Evolutionary conservation across 257 asterid species (phyloP), one percentile per base, ranked within the genome.

Genomic region (Fraxinus americana): DNA sequence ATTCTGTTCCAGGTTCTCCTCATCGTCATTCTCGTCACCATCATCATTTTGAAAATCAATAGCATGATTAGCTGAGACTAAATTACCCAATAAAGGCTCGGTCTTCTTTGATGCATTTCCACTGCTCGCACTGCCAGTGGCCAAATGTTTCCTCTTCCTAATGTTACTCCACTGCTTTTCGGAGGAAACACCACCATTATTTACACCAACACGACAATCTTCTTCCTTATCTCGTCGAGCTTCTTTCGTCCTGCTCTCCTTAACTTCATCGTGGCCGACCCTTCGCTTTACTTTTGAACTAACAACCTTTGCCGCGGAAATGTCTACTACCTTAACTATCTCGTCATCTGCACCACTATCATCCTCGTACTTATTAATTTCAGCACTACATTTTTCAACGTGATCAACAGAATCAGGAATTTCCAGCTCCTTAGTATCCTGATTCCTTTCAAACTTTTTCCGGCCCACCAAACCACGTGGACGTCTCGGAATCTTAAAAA

Each of bases 1-100:
- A 79, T 94, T 96, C 80, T 85, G 89, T 86, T 96, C 98, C 17
- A 96, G 98, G 78, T 94, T 94, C 88, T 91, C 99, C 88, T 92
- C 98, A 80, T 95, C 99, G 34, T 92, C 98, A 78, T 95, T 98
- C 48, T 96, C 96, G 14, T 93, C 98, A 2, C 91, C 98, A 1
- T 91, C 99, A 12, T 93, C 98, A 71, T 89, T 94, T 72, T 86
- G 87, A 76, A 86, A 77, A 85, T 83, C 89, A 83, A 43, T 81
- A 69, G 59, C 80, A 71, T 34, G 82, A 85, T 83, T 75, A 82
- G 84, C 78, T 39, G 85, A 81, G 78, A 48, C 80, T 63, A 90
- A 79, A 81, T 87, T 82, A 78, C 80, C 90, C 69, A 81, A 83
- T 66, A 89, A 73, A 84, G 89, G 87, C 79, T 84, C 88, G 25